Percentiles rank a stretch among this genome's conserved stretches.
These are phyloP conservation scores for Monosporozyma solicola DNA, from an alignment of 805 yeast species.

Conservation along the genomic window DNA sequence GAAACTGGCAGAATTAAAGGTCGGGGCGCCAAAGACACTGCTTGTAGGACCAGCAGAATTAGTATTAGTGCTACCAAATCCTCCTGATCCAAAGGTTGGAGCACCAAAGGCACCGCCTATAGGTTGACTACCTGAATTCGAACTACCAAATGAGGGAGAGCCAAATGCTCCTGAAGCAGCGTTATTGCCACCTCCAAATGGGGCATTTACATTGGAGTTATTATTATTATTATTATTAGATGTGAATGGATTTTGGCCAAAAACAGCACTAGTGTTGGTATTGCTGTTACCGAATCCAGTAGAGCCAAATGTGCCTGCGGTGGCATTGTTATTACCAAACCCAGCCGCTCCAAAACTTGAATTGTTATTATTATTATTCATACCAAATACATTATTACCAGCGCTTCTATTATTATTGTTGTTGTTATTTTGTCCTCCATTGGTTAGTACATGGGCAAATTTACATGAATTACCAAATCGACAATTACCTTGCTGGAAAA, in stretches of 20 bases:
- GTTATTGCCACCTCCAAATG: conserved; percentile 8
- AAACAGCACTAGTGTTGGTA: not conserved
- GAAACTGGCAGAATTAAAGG: conserved; percentile 1
- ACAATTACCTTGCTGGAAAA: conserved; percentile 37
- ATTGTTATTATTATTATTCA: conserved; percentile 1
- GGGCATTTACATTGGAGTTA: not conserved
- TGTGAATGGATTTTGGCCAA: not conserved
- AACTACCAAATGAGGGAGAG: conserved; percentile 19
- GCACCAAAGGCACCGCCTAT: conserved; percentile 11
- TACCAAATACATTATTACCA: conserved; percentile 1
- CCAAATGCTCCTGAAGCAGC: conserved; percentile 9
- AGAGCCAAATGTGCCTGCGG: not conserved
- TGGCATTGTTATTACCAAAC: conserved; percentile 2
- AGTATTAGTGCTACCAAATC: not conserved
- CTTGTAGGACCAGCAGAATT: conserved; percentile 1
- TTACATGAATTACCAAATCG: conserved; percentile 36
- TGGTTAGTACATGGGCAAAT: conserved; percentile 34
- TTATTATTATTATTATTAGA: not conserved
- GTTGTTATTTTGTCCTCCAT: conserved; percentile 6
- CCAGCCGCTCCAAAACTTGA: conserved; percentile 10
- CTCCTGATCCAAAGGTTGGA: conserved; percentile 15
- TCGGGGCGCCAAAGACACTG: conserved; percentile 18
- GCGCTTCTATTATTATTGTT: conserved; percentile 7
- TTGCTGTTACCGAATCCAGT: conserved; percentile 6
- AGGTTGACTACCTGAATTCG: not conserved